A percentile compares a stretch with the other conserved stretches of the same genome.
Evolutionary conservation across 345 rosid genomes (phyloP).

Genomic region (Microthlaspi erraticum): DNA sequence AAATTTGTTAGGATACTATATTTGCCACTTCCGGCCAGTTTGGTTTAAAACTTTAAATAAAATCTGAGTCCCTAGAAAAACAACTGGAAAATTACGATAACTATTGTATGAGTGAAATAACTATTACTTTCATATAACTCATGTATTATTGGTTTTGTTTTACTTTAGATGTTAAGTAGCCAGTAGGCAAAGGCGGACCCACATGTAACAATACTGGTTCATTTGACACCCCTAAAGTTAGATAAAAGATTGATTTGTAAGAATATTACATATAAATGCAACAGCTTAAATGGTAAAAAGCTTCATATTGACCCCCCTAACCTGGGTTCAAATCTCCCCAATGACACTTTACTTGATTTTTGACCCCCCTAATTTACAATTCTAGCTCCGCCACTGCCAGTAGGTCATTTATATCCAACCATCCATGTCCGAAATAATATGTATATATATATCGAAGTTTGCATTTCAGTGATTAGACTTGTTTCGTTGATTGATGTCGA

Average conservation of each 20-base stretch:
- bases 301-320: too few relatives aligned
- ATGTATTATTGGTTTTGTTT: not conserved
- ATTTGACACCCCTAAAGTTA: too few relatives aligned
- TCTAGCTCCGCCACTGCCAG: too few relatives aligned
- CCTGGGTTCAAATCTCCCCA: too few relatives aligned
- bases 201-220: too few relatives aligned
- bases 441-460: not conserved
- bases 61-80: not conserved
- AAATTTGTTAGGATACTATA: not conserved
- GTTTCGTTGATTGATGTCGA: slow-evolving; percentile 10
- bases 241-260: too few relatives aligned
- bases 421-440: not conserved
- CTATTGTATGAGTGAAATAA: not conserved
- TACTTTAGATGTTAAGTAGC: too few relatives aligned
- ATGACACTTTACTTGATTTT: too few relatives aligned
- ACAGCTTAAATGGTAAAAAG: too few relatives aligned
- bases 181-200: too few relatives aligned
- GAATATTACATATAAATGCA: too few relatives aligned
- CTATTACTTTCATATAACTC: not conserved
- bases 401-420: not conserved
- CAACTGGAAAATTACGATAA: not conserved
- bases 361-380: too few relatives aligned
- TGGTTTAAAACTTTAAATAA: not conserved
- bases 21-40: not conserved
- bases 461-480: not conserved